These are phyloP conservation scores for Lepidium didymum DNA, from an alignment of 345 rosid species.

Conservation along the genomic window DNA sequence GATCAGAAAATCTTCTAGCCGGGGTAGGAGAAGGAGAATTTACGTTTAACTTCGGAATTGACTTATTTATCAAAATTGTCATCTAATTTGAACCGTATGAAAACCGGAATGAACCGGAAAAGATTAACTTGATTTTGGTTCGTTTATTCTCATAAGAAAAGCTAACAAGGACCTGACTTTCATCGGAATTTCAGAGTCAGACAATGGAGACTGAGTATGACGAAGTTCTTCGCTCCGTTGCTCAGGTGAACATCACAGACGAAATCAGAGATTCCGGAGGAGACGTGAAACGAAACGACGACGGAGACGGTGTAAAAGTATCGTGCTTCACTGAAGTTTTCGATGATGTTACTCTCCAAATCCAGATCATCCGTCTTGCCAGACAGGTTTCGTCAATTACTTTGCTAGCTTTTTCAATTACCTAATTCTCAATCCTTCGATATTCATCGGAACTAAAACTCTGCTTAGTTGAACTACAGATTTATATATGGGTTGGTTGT, in stretches of 20 bases:
- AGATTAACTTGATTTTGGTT: neutral
- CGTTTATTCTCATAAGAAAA: neutral
- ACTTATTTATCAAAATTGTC: neutral
- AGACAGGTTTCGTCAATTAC: constrained; percentile 44
- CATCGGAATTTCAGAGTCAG: neutral
- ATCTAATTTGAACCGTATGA: neutral
- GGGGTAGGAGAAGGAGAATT: neutral
- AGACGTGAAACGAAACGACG: neutral
- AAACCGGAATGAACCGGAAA: neutral
- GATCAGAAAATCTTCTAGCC: neutral
- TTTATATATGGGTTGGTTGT: constrained; percentile 80
- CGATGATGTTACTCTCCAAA: constrained; percentile 60
- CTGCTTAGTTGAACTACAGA: constrained; percentile 18
- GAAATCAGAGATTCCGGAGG: neutral
- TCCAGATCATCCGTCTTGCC: constrained; percentile 66
- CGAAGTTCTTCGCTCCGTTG: constrained; percentile 21
- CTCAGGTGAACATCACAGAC: constrained; percentile 14
- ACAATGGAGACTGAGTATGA: constrained; percentile 23
- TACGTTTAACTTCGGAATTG: constrained; percentile 2
- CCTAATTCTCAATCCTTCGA: neutral
- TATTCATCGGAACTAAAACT: neutral
- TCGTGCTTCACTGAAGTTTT: constrained; percentile 57
- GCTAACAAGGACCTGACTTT: neutral
- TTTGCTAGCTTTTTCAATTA: neutral
- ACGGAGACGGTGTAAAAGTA: constrained; percentile 33